Base-by-base conservation (phyloP, 2,329 filamentous ascomycete species). In the Diaporthe batatas region DNA sequence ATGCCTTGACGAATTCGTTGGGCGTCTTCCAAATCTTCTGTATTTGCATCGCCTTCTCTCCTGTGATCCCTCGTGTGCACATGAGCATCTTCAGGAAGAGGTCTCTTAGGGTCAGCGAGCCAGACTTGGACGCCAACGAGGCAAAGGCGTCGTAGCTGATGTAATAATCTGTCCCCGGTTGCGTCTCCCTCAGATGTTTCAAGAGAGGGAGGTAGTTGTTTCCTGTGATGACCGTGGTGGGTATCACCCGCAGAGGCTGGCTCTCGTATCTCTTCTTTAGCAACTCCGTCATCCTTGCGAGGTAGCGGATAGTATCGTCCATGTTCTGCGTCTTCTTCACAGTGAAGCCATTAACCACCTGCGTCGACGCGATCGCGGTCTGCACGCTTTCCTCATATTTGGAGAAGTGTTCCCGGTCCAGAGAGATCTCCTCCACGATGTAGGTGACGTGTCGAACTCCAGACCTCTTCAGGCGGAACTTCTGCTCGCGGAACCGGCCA, bases 51-150 rank as follows among this genome's bases (percentile, higher is more conserved):
- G 94, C 94, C 77, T 93, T 94, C 77, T 95, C 93, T 3, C 92
- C 92, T 0, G 92, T 93, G 16, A 96, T 85, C 1, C 93, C 92
- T 70, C 88, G 88, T 1, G 89, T 94, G 75, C 92, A 94, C 93
- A 96, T 95, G 62, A 96, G 86, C 93, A 96, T 96, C 81, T 95
- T 95, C 34, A 96, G 83, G 76, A 90, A 96, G 0, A 95, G 81
- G 77, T 96, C 94, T 71, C 92, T 86, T 12, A 96, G 83, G 0
- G 93, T 93, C 77, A 94, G 88, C 73, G 88, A 88, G 68, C 93
- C 92, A 0, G 92, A 94, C 80, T 96, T 96, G 11, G 91, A 93
- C 0, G 90, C 90, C 57, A 96, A 82, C 0, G 90, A 91, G 0
- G 91, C 90, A 79, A 96, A 95, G 0, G 91, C 91, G 0, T 87